Evolutionary conservation across 164 flowering plant genomes (phyloP).

Genomic region (Vitis rotundifolia): DNA sequence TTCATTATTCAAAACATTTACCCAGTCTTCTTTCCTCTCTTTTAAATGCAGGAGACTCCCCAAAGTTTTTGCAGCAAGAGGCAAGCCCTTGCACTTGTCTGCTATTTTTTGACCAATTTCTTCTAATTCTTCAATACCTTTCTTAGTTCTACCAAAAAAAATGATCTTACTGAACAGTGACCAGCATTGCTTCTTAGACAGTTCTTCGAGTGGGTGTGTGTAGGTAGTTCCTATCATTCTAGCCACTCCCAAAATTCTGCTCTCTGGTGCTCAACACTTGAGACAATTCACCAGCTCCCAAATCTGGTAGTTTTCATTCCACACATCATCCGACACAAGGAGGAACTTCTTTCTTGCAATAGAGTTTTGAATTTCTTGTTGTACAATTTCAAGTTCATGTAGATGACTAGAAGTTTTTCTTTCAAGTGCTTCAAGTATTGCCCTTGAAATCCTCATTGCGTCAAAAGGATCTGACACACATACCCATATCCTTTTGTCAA

Average conservation of each 20-base stretch:
- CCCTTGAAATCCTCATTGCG: slow-evolving; percentile 8
- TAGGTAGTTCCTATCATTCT: neutral
- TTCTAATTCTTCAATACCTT: too few relatives aligned
- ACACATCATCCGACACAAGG: neutral
- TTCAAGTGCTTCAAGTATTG: slow-evolving; percentile 2
- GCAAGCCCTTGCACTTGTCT: too few relatives aligned
- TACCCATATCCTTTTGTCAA: slow-evolving; percentile 21
- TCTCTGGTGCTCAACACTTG: neutral
- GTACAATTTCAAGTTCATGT: too few relatives aligned
- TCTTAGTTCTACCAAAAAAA: neutral
- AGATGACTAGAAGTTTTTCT: too few relatives aligned
- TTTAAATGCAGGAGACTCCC: too few relatives aligned
- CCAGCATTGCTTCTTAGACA: neutral
- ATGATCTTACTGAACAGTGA: neutral
- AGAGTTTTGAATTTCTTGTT: neutral
- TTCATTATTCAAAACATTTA: neutral
- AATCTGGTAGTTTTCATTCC: neutral
- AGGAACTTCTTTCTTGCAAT: slow-evolving; percentile 4
- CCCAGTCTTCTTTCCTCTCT: neutral
- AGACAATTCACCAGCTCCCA: neutral
- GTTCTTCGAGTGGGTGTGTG: neutral
- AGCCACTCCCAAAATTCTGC: neutral
- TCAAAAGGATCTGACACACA: slow-evolving; percentile 26
- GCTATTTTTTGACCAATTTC: too few relatives aligned
- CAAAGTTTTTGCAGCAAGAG: too few relatives aligned